These are phyloP conservation scores for Coccinonectria pachysandricola DNA, from an alignment of 2,329 filamentous ascomycete genomes.

Conservation along the genomic window DNA sequence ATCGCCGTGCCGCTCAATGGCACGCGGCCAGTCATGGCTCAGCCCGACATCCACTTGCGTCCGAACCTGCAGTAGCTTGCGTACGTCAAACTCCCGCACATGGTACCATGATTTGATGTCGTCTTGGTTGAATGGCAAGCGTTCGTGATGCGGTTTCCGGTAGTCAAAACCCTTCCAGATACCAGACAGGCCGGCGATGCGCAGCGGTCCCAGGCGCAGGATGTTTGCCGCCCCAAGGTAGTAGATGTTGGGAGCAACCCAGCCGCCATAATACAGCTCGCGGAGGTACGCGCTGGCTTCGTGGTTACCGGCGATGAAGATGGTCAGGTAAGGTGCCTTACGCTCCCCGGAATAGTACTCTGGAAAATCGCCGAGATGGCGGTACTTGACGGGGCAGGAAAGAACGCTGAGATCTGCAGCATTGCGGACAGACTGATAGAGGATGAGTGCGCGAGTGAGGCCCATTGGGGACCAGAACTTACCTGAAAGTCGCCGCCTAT, in stretches of 20 bases:
- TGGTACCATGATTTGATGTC: conserved; percentile 83
- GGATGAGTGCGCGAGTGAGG: too few relatives aligned
- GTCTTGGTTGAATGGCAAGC: conserved; percentile 68
- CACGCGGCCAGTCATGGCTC: conserved; percentile 91
- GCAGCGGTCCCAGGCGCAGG: conserved; percentile 68
- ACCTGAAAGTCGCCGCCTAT: conserved; percentile 95
- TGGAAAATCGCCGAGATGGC: conserved; percentile 81
- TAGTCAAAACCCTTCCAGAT: conserved; percentile 95
- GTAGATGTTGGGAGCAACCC: conserved; percentile 95
- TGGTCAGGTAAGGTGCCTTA: conserved; percentile 74
- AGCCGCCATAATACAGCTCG: conserved; percentile 93
- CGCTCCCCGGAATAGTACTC: conserved; percentile 79
- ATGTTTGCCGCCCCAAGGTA: conserved; percentile 92
- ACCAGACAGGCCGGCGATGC: conserved; percentile 82
- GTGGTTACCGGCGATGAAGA: conserved; percentile 93
- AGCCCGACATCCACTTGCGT: conserved; percentile 84
- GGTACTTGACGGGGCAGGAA: conserved; percentile 82
- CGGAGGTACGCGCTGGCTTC: conserved; percentile 84
- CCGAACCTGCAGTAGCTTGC: conserved; percentile 75
- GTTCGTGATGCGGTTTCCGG: conserved; percentile 70
- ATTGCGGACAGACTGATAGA: conserved; percentile 67
- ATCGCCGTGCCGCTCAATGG: conserved; percentile 71
- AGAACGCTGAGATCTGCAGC: conserved; percentile 78
- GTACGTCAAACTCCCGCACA: conserved; percentile 78
- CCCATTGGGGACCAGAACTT: too few relatives aligned